These are phyloP conservation scores for Letharia columbiana DNA, from an alignment of 495 filamentous ascomycete genomes.

Conservation along the genomic window DNA sequence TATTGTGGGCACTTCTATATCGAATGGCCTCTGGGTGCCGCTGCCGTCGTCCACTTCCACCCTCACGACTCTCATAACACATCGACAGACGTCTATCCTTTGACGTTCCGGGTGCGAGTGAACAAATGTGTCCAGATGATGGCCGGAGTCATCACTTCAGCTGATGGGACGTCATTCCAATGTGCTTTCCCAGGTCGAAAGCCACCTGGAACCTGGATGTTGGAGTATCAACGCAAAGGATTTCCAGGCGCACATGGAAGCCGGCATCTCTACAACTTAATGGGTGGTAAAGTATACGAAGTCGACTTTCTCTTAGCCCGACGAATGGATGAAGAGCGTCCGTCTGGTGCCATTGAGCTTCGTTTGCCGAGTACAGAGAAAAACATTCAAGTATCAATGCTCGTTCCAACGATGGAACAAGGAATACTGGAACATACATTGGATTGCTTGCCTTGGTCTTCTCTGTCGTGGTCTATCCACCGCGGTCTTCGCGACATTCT, in stretches of 20 bases:
- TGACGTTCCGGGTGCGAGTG: slow-evolving; percentile 26
- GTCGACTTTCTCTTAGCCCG: slow-evolving; percentile 25
- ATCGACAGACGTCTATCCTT: slow-evolving; percentile 28
- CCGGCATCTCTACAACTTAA: slow-evolving; percentile 32
- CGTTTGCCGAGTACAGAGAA: slow-evolving; percentile 17
- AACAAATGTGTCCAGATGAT: slow-evolving; percentile 32
- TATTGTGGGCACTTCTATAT: slow-evolving; percentile 33
- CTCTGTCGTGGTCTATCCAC: slow-evolving; percentile 33
- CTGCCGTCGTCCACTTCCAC: slow-evolving; percentile 29
- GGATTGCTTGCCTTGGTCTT: slow-evolving; percentile 31
- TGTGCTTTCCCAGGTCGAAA: slow-evolving; percentile 31
- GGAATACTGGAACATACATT: slow-evolving; percentile 22
- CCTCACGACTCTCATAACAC: slow-evolving; percentile 30
- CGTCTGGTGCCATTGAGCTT: slow-evolving; percentile 3
- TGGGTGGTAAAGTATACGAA: slow-evolving; percentile 31
- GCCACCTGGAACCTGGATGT: slow-evolving; percentile 23
- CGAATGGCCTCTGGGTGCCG: slow-evolving; percentile 32
- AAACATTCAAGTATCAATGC: slow-evolving; percentile 15
- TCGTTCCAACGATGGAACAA: slow-evolving; percentile 22
- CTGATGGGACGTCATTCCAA: slow-evolving; percentile 22
- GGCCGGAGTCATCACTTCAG: slow-evolving; percentile 26
- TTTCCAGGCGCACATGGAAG: slow-evolving; percentile 30
- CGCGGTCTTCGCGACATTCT: slow-evolving; percentile 31
- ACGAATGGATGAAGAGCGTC: neutral
- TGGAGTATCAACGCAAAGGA: slow-evolving; percentile 27